A percentile compares a stretch with the other conserved stretches of the same genome.
Conservation (phyloP, 2,329 filamentous ascomycete species). For the Pestalotiopsis sp. region DNA sequence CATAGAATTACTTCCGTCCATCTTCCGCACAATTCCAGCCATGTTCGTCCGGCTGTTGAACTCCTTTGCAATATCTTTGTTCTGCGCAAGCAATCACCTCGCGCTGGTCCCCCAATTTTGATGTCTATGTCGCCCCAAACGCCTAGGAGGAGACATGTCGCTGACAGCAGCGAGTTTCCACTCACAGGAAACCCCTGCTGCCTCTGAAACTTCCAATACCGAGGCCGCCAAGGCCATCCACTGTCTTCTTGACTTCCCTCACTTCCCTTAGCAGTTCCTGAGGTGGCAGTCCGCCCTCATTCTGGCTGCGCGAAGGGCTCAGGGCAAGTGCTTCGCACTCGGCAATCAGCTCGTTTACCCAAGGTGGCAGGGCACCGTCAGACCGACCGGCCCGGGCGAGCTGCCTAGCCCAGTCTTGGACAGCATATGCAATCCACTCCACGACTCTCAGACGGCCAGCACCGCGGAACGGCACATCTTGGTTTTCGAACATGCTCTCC, state of each 20-base stretch:
- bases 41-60: neutral
- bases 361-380: conserved; percentile 29
- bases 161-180: neutral
- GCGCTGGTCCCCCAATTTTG: neutral
- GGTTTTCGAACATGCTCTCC: conserved; percentile 59
- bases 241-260: conserved; percentile 44
- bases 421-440: conserved; percentile 55
- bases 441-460: conserved; percentile 51
- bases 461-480: conserved; percentile 61
- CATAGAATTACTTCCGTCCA: neutral
- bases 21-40: neutral
- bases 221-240: conserved; percentile 46
- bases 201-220: conserved; percentile 23
- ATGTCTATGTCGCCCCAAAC: neutral
- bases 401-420: conserved; percentile 50
- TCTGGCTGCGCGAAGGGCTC: conserved; percentile 35
- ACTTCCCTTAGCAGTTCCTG: conserved; percentile 45
- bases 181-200: conserved; percentile 47
- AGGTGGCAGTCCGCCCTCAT: conserved; percentile 48
- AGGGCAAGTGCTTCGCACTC: conserved; percentile 51
- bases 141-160: neutral
- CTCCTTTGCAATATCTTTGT: neutral
- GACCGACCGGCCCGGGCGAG: conserved; percentile 29
- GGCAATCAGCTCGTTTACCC: conserved; percentile 42
- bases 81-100: neutral